Evolutionary conservation across 179 eudicot species (phyloP), one percentile per base, ranked within the genome.

Genomic region (Camellia oleifera): DNA sequence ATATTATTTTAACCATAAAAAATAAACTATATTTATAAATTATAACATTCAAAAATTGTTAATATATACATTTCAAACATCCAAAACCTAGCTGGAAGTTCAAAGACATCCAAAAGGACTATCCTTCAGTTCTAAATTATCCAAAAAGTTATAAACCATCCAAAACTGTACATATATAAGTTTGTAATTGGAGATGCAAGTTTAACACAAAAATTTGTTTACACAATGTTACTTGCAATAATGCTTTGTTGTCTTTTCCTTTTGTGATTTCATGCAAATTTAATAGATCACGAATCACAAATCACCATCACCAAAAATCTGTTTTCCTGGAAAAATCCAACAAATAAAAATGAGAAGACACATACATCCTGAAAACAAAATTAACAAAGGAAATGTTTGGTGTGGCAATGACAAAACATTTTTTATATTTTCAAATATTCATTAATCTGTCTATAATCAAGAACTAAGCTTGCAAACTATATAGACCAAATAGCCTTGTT

Each of bases 211-310:
- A 9, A 17, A 69, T 46, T 53, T 32, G 40, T 93, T 86, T 88
- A 96, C 99, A 96, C 92, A 80, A 96, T 96, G 82, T 97, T 97
- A 84, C 99, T 95, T 13, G 99, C 99, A 88, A 97, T 97, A 64
- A 97, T 98, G 98, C 99, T 83, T 97, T 97, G 86, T 97, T 97
- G 87, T 97, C 99, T 85, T 97, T 97, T 74, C 99, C 99, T 82
- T 97, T 95, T 2, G 94, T 95, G 78, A 95, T 86, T 85, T 97
- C 99, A 87, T 95, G 92, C 75, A 97, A 89, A 80, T 93, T 97
- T 79, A 97, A 88, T 76, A 97, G 83, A 87, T 97, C 99, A 65
- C 98, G 97, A 74, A 97, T 97, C 85, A 97, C 99, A 97, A 74
- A 97, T 97, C 85, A 97, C 99, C 98, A 97, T 90, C 88, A 97